Percentiles rank a stretch among this genome's conserved stretches.
Conservation (phyloP, 2,329 filamentous ascomycete species). For the Myriosclerotinia scirpicola region DNA sequence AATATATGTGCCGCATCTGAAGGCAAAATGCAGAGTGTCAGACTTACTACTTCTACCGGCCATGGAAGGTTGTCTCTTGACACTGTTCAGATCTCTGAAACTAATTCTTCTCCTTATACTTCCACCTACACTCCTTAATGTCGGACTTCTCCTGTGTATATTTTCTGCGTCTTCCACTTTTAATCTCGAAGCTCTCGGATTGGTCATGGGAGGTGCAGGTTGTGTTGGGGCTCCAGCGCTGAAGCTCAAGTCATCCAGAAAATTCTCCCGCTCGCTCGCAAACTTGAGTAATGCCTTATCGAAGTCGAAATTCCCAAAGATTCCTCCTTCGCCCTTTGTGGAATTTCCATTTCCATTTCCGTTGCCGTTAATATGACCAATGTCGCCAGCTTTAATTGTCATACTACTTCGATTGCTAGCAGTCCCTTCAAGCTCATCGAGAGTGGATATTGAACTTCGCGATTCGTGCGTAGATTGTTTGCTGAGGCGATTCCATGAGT, state of each 20-base stretch:
- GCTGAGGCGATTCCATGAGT: conserved; percentile 58
- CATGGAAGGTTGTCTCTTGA: conserved; percentile 79
- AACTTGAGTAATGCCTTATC: conserved; percentile 93
- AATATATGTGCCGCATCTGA: conserved; percentile 17
- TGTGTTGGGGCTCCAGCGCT: conserved; percentile 73
- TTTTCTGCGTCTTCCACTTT: conserved; percentile 66
- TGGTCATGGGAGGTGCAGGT: conserved; percentile 68
- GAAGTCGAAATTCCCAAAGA: conserved; percentile 76
- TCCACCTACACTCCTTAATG: conserved; percentile 59
- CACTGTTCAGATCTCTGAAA: conserved; percentile 90
- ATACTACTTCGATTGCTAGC: conserved; percentile 64
- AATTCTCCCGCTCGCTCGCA: conserved; percentile 89
- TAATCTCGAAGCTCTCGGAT: conserved; percentile 79
- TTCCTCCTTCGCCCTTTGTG: conserved; percentile 28
- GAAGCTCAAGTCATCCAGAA: conserved; percentile 88
- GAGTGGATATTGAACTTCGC: conserved; percentile 53
- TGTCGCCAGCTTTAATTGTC: conserved; percentile 54
- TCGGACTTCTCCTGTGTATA: conserved; percentile 46
- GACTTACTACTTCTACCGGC: conserved; percentile 68
- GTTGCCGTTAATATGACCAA: conserved; percentile 24
- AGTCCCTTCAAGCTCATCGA: conserved; percentile 55
- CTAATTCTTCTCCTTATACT: conserved; percentile 92
- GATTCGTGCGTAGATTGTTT: conserved; percentile 52
- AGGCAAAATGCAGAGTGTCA: neutral
- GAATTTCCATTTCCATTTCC: conserved; percentile 30